Base-by-base conservation (phyloP, 345 rosid genomes). In the Adansonia digitata region DNA sequence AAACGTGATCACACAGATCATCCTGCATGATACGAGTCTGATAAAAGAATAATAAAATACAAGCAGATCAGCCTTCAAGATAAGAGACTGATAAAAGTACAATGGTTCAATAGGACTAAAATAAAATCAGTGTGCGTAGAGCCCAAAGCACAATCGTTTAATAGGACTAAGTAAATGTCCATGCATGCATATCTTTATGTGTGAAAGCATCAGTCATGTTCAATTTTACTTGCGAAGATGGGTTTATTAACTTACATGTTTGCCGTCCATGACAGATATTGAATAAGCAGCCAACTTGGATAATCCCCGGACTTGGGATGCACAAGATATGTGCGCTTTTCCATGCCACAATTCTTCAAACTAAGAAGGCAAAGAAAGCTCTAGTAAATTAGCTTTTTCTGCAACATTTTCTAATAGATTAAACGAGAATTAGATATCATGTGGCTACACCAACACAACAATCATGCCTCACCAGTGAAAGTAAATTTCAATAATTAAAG, bases 291-390 rank as follows among this genome's bases (percentile, higher is more conserved):
- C 86, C 83, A 84, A 62, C 79, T 84, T 89, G 10, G 91, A 84
- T 37, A 89, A 49, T 63, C 91, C 91, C 66, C 34, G 83, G 27
- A 74, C 80, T 56, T 69, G 86, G 60, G 89, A 85, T 59, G 86
- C 57, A 37, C 88, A 84, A 29, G 91, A 89, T 72, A 87, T 71
- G 79, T 89, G 91, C 42, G 89, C 91, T 79, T 89, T 89, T 77
- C 85, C 88, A 55, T 48, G 14, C 91, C 86, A 87, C 67, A 87
- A 49, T 77, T 84, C 91, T 71, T 85, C 75, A 57, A 88, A 87
- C 93, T 87, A 55, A 31, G 34, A 75, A 74, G 48, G 27, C 46
- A 64, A 62, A 68, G 43, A 73, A 70, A 68, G 52, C 7, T 39
- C 4, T 5, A 64, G 72, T 64, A 51, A 61, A 42, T 64, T 34